Percentiles rank a stretch among this genome's conserved stretches.
Evolutionary conservation across 164 flowering plant genomes (phyloP).

Genomic region (Liriodendron chinense): DNA sequence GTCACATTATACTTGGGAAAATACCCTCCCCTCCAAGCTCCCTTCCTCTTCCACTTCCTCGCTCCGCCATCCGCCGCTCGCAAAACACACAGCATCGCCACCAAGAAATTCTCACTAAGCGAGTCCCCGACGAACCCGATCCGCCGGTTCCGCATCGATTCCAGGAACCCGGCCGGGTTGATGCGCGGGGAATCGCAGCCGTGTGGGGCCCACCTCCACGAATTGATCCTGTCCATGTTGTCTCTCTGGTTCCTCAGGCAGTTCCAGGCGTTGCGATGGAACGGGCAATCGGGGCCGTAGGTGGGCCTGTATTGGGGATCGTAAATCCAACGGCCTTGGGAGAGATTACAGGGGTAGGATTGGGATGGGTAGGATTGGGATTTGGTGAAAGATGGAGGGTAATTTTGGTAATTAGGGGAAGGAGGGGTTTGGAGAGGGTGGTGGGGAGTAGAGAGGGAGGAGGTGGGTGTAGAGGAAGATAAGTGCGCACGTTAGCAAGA

Average conservation of each 20-base stretch:
- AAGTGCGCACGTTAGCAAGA: conserved; percentile 37
- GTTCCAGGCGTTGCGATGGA: conserved; percentile 90
- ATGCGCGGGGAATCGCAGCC: conserved; percentile 44
- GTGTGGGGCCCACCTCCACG: conserved; percentile 83
- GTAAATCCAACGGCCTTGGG: conserved; percentile 59
- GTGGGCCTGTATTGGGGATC: conserved; percentile 46
- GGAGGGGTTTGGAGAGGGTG: conserved; percentile 14
- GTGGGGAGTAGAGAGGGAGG: conserved; percentile 29
- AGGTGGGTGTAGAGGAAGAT: conserved; percentile 51
- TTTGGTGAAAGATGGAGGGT: not conserved
- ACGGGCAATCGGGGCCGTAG: conserved; percentile 74
- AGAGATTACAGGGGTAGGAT: conserved; percentile 51
- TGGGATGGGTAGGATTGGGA: not conserved
- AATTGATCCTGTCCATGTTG: conserved; percentile 75
- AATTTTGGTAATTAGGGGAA: not conserved
- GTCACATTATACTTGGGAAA: conserved; percentile 89
- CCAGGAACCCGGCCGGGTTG: conserved; percentile 60
- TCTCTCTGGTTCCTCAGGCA: conserved; percentile 73
- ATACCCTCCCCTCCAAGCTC: conserved; percentile 95
- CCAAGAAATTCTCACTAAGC: conserved; percentile 86
- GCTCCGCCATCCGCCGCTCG: conserved; percentile 68
- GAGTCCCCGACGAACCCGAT: conserved; percentile 94
- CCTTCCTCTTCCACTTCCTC: conserved; percentile 88
- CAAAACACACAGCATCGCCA: conserved; percentile 63
- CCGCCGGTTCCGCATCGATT: conserved; percentile 56